A percentile compares a stretch with the other conserved stretches of the same genome.
These are phyloP conservation scores for Neurospora sp. DNA, from an alignment of 2,329 filamentous ascomycete genomes.

Conservation along the genomic window DNA sequence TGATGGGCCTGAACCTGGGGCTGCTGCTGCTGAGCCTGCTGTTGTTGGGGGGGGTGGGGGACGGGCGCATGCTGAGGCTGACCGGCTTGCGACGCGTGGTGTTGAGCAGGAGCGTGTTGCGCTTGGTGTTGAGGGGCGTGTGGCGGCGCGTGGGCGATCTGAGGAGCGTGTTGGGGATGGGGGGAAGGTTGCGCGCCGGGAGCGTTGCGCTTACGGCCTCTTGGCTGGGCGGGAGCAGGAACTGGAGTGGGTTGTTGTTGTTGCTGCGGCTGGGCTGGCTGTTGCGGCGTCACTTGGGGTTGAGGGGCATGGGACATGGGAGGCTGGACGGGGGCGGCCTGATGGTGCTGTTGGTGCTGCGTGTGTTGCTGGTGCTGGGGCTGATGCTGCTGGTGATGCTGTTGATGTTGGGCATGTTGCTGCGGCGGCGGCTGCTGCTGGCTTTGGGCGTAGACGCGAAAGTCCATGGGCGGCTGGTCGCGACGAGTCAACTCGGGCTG, in stretches of 20 bases:
- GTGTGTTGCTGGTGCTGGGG: constrained; percentile 25
- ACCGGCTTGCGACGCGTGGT: constrained; percentile 16
- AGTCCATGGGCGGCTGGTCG: constrained; percentile 29
- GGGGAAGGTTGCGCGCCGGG: constrained; percentile 13
- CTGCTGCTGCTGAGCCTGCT: constrained; percentile 4
- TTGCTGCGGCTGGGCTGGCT: constrained; percentile 24
- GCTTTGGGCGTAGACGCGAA: constrained; percentile 26
- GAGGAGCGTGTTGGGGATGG: not conserved
- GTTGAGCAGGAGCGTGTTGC: constrained; percentile 20
- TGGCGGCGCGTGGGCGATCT: constrained; percentile 17
- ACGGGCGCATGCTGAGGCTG: constrained; percentile 24
- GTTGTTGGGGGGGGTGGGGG: constrained; percentile 8
- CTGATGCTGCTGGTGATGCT: constrained; percentile 21
- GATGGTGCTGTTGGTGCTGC: constrained; percentile 24
- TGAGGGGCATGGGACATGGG: constrained; percentile 17
- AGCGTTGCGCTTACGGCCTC: constrained; percentile 26
- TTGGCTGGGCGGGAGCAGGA: constrained; percentile 24
- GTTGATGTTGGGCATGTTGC: constrained; percentile 20
- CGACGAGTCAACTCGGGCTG: constrained; percentile 34
- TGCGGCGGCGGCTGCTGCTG: constrained; percentile 23
- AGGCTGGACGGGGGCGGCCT: constrained; percentile 5
- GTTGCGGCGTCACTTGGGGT: constrained; percentile 12
- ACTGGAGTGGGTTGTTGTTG: constrained; percentile 28
- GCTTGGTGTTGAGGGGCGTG: constrained; percentile 19
- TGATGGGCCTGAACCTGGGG: constrained; percentile 16